Evolutionary conservation across 2,329 filamentous ascomycete genomes (phyloP).

Genomic region (Lecanicillium sp.): DNA sequence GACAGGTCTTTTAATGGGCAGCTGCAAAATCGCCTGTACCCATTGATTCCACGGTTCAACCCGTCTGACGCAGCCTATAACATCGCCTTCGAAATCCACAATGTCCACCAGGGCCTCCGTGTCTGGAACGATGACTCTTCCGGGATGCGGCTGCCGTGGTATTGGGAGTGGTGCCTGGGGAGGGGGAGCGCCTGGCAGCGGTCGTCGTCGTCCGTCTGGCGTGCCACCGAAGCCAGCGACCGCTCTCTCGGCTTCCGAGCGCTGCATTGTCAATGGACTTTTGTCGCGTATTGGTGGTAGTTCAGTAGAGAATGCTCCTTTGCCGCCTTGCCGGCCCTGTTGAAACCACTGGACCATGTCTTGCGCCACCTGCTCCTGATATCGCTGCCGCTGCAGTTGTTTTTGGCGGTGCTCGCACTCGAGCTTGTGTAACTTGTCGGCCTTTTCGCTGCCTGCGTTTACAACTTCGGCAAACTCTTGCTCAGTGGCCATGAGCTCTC

Average conservation of each 20-base stretch:
- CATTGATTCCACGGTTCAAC: constrained; percentile 32
- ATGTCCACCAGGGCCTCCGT: constrained; percentile 23
- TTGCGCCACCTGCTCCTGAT: constrained; percentile 17
- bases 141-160: no score
- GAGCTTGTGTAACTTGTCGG: constrained; percentile 24
- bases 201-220: no score
- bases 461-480: constrained; percentile 25
- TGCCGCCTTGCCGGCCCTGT: constrained; percentile 17
- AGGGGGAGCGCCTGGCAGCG: no score
- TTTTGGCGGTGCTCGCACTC: constrained; percentile 22
- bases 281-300: no score
- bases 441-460: constrained; percentile 22
- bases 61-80: constrained; percentile 28
- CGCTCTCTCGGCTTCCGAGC: no score
- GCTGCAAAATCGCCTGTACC: constrained; percentile 26
- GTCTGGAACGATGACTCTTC: no score
- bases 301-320: no score
- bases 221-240: no score
- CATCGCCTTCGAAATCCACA: constrained; percentile 26
- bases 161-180: no score
- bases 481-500: constrained; percentile 17
- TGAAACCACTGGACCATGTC: constrained; percentile 27
- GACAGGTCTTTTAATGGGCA: constrained; percentile 30
- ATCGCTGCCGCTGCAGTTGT: constrained; percentile 20
- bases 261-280: no score